These are phyloP conservation scores for Fraxinus baroniana DNA, from an alignment of 305 asterid genomes.

Conservation along the genomic window DNA sequence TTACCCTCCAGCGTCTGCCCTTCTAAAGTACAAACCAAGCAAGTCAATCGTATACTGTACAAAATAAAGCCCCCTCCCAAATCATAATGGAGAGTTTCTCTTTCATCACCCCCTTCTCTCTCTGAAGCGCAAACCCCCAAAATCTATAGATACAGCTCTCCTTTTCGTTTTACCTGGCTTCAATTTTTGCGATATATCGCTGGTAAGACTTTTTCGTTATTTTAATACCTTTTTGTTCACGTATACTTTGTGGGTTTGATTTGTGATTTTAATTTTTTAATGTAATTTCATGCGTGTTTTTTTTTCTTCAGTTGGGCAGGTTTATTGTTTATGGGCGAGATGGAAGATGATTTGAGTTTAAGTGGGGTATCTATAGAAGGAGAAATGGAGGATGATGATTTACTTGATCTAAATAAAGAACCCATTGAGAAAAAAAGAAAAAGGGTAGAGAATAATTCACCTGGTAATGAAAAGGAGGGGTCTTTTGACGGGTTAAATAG, in stretches of 20 bases:
- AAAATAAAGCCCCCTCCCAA: slow-evolving; percentile 3
- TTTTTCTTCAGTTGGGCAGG: slow-evolving; percentile 33
- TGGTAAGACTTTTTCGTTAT: slow-evolving; percentile 30
- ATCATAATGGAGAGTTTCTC: background rate
- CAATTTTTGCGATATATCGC: slow-evolving; percentile 18
- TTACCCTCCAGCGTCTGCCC: slow-evolving; percentile 3
- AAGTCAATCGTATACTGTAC: background rate
- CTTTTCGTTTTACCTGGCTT: slow-evolving; percentile 35
- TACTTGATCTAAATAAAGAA: slow-evolving; percentile 73
- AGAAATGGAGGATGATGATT: slow-evolving; percentile 42
- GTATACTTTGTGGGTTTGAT: slow-evolving; percentile 5
- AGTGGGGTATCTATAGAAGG: slow-evolving; percentile 22
- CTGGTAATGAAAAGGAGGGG: slow-evolving; percentile 34
- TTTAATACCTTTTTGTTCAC: slow-evolving; percentile 1
- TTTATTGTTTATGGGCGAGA: slow-evolving; percentile 21
- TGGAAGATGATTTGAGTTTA: slow-evolving; percentile 38
- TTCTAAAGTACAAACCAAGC: background rate
- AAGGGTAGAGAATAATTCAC: slow-evolving; percentile 32
- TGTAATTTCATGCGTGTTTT: slow-evolving; percentile 14
- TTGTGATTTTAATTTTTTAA: slow-evolving; percentile 11
- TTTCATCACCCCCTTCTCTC: slow-evolving; percentile 19
- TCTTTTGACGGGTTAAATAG: slow-evolving; percentile 32
- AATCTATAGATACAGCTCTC: slow-evolving; percentile 32
- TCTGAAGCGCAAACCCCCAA: slow-evolving; percentile 22
- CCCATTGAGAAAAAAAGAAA: slow-evolving; percentile 59